A percentile compares a stretch with the other conserved stretches of the same genome.
Evolutionary conservation across 352 stramenopile genomes (phyloP).

Genomic region (Phytophthora sojae): DNA sequence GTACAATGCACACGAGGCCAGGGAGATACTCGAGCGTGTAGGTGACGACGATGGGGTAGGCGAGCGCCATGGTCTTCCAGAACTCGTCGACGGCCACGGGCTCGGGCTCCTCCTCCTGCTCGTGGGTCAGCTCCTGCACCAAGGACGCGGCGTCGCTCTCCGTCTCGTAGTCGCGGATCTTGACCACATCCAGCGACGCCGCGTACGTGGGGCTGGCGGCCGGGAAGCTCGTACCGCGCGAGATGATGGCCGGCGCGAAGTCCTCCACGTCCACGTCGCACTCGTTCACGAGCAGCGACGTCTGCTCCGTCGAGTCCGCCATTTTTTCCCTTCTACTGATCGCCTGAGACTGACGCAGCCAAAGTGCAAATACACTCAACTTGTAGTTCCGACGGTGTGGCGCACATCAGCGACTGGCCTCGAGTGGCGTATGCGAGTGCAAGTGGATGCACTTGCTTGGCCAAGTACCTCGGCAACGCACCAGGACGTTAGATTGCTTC

Average conservation of each 20-base stretch:
- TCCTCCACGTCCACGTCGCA: conserved; percentile 24
- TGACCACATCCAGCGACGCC: conserved; percentile 48
- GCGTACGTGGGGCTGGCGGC: conserved; percentile 59
- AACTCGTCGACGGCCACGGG: conserved; percentile 57
- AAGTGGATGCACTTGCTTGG: no score
- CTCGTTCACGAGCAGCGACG: conserved; percentile 26
- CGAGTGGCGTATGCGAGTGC: no score
- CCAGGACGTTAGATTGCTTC: no score
- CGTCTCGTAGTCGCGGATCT: conserved; percentile 45
- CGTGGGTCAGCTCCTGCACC: conserved; percentile 30
- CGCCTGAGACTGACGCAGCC: not conserved
- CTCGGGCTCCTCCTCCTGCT: conserved; percentile 47
- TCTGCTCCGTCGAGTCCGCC: conserved; percentile 17
- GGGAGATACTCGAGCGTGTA: conserved; percentile 67
- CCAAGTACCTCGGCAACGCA: no score
- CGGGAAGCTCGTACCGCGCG: conserved; percentile 60
- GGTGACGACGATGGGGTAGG: conserved; percentile 58
- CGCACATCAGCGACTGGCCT: not conserved
- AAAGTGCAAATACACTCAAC: not conserved
- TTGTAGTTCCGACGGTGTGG: not conserved
- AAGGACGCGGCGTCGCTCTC: conserved; percentile 33
- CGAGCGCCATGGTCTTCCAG: conserved; percentile 49
- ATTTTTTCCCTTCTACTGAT: not conserved
- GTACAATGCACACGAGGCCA: conserved; percentile 62
- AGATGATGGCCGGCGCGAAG: conserved; percentile 48